These are phyloP conservation scores for Boeremia lycopersici DNA, from an alignment of 2,329 filamentous ascomycete species.

Conservation along the genomic window DNA sequence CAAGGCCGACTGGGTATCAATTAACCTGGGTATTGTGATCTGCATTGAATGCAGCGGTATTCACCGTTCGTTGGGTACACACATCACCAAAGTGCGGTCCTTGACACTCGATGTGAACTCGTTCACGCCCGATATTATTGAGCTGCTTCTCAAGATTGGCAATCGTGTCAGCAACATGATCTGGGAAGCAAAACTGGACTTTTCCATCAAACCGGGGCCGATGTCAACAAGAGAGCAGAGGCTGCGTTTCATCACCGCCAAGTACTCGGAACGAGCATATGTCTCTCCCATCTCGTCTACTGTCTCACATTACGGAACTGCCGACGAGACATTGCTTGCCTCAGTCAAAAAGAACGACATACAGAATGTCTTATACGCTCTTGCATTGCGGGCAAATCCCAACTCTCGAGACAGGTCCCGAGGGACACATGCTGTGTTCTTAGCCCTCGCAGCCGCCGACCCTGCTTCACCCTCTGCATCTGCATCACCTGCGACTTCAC, in stretches of 20 bases:
- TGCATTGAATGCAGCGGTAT: slow-evolving; percentile 99
- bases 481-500: slow-evolving; percentile 51
- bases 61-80: slow-evolving; percentile 91
- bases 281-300: slow-evolving; percentile 79
- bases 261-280: slow-evolving; percentile 85
- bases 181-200: slow-evolving; percentile 87
- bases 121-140: slow-evolving; percentile 96
- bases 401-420: slow-evolving; percentile 81
- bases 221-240: slow-evolving; percentile 87
- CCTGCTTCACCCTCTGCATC: slow-evolving; percentile 73
- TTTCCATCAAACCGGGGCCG: slow-evolving; percentile 71
- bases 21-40: slow-evolving; percentile 93
- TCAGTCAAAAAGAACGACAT: slow-evolving; percentile 97
- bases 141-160: slow-evolving; percentile 86
- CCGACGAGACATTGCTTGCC: slow-evolving; percentile 87
- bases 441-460: slow-evolving; percentile 90
- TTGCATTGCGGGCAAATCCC: slow-evolving; percentile 84
- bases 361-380: slow-evolving; percentile 86
- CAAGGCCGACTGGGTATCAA: slow-evolving; percentile 98
- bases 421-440: slow-evolving; percentile 85
- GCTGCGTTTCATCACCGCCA: slow-evolving; percentile 91
- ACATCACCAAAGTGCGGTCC: slow-evolving; percentile 96
- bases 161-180: slow-evolving; percentile 96
- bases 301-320: slow-evolving; percentile 74
- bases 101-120: slow-evolving; percentile 94